phyloP scores from a whole-genome alignment of 1,284 basidiomycete genomes.

The Pseudomicrostroma phylloplanum region DNA sequence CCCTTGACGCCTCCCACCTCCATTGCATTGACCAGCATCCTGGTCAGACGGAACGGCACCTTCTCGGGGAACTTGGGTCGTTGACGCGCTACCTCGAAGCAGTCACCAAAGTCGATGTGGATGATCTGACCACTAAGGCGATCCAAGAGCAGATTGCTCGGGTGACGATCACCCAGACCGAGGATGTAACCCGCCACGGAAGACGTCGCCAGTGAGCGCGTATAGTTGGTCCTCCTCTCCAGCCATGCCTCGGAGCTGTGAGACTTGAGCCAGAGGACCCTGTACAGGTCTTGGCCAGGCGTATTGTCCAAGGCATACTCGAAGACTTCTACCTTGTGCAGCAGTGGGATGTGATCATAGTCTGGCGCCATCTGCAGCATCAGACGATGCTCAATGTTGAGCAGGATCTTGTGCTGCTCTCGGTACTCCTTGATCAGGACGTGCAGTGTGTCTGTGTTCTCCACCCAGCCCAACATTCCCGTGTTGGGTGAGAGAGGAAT shows the following conservation, averaged over 20 bases:
- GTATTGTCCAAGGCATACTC: constrained; percentile 98
- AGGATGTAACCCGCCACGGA: constrained; percentile 66
- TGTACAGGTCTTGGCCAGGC: constrained; percentile 96
- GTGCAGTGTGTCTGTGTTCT: constrained; percentile 95
- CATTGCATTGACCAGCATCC: constrained; percentile 99
- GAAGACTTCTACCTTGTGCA: constrained; percentile 99
- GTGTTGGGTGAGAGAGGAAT: constrained; percentile 95
- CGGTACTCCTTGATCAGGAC: constrained; percentile 74
- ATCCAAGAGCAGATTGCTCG: constrained; percentile 88
- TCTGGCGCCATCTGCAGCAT: constrained; percentile 99
- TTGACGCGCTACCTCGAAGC: constrained; percentile 53
- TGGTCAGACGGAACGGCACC: constrained; percentile 93
- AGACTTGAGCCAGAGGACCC: constrained; percentile 94
- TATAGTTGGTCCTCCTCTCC: constrained; percentile 92
- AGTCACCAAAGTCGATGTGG: constrained; percentile 80
- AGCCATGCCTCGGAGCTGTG: constrained; percentile 95
- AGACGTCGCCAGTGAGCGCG: constrained; percentile 71
- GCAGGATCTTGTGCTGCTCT: constrained; percentile 67
- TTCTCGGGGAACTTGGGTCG: constrained; percentile 98
- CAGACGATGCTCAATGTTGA: constrained; percentile 95
- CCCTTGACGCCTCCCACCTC: constrained; percentile 94
- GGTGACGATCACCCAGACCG: constrained; percentile 96
- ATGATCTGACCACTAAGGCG: constrained; percentile 90
- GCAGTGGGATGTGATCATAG: constrained; percentile 85
- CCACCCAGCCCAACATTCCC: constrained; percentile 90